Evolutionary conservation across 495 filamentous ascomycete species (phyloP).

Genomic region (Letharia lupina): DNA sequence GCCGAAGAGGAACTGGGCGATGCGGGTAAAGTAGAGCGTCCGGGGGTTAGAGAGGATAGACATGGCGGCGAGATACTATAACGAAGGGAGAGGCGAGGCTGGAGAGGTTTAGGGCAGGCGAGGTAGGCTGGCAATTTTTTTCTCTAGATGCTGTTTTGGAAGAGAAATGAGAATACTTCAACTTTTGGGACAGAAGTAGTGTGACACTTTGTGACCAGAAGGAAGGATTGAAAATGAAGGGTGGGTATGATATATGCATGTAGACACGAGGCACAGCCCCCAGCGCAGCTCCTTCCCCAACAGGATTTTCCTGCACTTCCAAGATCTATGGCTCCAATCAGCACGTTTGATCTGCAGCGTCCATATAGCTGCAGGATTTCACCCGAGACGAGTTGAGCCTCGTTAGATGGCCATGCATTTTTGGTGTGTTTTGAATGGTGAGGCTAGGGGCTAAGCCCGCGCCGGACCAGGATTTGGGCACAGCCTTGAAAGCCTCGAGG

Average conservation of each 20-base stretch:
- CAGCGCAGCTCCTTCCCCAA: background rate
- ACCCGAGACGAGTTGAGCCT: background rate
- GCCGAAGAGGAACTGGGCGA: constrained; percentile 22
- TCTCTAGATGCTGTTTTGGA: background rate
- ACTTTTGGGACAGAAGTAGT: background rate
- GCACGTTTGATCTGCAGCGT: background rate
- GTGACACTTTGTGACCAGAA: background rate
- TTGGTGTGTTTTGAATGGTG: background rate
- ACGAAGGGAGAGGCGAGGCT: background rate
- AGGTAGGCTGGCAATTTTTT: background rate
- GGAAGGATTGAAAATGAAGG: background rate
- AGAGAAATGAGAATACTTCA: background rate
- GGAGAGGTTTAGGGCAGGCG: background rate
- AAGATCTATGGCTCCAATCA: background rate
- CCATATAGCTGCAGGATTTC: background rate
- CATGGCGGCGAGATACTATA: constrained; percentile 18
- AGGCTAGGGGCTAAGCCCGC: background rate
- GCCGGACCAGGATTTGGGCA: background rate
- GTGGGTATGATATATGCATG: background rate
- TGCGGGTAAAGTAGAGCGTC: constrained; percentile 22
- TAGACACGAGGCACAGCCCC: background rate
- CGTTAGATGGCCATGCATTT: background rate
- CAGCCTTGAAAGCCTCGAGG: background rate
- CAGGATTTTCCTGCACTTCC: background rate
- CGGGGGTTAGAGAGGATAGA: constrained; percentile 15